Evolutionary conservation across 2,329 filamentous ascomycete genomes (phyloP).

Genomic region (Leptographium wingfieldii): DNA sequence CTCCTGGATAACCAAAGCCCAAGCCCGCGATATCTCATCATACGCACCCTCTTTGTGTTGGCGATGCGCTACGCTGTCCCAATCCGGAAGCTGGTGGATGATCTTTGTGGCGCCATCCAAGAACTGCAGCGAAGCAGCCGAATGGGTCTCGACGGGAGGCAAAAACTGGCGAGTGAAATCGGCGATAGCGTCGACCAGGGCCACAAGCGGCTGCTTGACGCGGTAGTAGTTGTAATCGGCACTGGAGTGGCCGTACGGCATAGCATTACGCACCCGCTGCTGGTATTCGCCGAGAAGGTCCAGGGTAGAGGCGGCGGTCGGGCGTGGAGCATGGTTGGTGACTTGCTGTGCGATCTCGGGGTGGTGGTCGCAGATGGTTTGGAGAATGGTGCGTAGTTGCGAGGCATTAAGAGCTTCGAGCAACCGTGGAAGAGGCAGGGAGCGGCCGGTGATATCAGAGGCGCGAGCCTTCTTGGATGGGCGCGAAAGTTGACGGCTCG

Average conservation of each 20-base stretch:
- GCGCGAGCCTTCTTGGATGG: constrained; percentile 50
- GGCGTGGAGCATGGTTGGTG: constrained; percentile 71
- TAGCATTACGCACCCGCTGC: constrained; percentile 60
- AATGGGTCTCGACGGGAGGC: constrained; percentile 76
- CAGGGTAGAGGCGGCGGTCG: constrained; percentile 68
- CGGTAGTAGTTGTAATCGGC: constrained; percentile 94
- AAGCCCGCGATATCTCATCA: constrained; percentile 88
- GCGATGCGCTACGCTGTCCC: constrained; percentile 79
- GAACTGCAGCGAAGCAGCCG: constrained; percentile 73
- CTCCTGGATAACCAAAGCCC: constrained; percentile 83
- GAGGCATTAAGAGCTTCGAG: constrained; percentile 84
- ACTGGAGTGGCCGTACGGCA: constrained; percentile 73
- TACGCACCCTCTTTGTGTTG: constrained; percentile 93
- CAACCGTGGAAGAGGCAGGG: constrained; percentile 52
- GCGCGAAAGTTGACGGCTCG: constrained; percentile 53
- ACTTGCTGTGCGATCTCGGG: constrained; percentile 79
- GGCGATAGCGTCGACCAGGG: constrained; percentile 76
- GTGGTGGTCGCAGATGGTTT: constrained; percentile 81
- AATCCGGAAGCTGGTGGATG: constrained; percentile 79
- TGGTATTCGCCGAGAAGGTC: constrained; percentile 75
- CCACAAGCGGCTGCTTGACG: constrained; percentile 66
- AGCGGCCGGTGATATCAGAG: constrained; percentile 52
- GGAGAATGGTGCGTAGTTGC: constrained; percentile 75
- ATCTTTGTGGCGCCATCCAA: constrained; percentile 83
- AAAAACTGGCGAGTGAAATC: constrained; percentile 96